Evolutionary conservation across 148 eudicot genomes (phyloP).

Genomic region (Drosera capensis): DNA sequence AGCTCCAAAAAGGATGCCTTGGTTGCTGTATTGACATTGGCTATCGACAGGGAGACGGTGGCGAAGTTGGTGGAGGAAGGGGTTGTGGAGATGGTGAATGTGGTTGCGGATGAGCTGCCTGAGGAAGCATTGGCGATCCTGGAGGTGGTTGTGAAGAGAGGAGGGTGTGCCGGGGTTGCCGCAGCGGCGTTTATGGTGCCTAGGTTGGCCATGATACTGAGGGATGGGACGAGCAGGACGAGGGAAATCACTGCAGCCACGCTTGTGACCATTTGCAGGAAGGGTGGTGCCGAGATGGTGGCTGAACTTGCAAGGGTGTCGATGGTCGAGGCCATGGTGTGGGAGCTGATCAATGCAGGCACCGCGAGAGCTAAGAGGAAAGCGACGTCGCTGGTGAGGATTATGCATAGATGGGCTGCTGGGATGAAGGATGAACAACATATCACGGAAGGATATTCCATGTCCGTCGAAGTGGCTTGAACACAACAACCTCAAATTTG

Average conservation of each 20-base stretch:
- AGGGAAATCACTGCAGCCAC: conserved; percentile 68
- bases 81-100: conserved; percentile 35
- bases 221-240: conserved; percentile 53
- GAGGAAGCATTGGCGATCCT: conserved; percentile 57
- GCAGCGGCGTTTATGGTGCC: conserved; percentile 34
- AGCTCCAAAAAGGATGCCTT: conserved; percentile 53
- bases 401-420: conserved; percentile 75
- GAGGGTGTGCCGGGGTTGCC: conserved; percentile 48
- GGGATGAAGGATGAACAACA: conserved; percentile 52
- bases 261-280: conserved; percentile 59
- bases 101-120: conserved; percentile 31
- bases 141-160: conserved; percentile 66
- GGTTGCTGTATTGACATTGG: conserved; percentile 63
- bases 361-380: conserved; percentile 58
- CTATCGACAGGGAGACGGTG: conserved; percentile 64
- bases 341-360: conserved; percentile 80
- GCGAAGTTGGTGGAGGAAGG: conserved; percentile 56
- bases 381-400: conserved; percentile 70
- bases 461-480: conserved; percentile 15
- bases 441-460: conserved; percentile 17
- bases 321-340: conserved; percentile 54
- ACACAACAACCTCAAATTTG: background rate
- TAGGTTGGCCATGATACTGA: conserved; percentile 28
- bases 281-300: conserved; percentile 71
- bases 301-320: conserved; percentile 47